Conservation (phyloP, 257 asterid species). For the Jasminum sambac region DNA sequence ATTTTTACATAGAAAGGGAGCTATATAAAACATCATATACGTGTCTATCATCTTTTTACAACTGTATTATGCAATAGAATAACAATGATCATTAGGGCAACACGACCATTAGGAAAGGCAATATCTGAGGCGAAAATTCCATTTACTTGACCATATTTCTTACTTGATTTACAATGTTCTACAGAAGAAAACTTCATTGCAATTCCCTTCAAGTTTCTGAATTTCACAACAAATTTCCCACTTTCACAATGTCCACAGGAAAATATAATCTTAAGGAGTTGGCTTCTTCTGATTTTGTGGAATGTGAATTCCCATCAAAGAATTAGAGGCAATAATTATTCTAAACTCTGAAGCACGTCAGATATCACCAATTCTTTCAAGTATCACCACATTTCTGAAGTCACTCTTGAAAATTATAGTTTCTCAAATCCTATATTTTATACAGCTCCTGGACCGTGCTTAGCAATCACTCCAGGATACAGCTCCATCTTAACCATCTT, state of each 20-base stretch:
- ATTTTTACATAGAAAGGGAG: conserved; percentile 9
- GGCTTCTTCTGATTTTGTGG: background rate
- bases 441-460: background rate
- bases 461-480: background rate
- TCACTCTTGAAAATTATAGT: background rate
- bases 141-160: background rate
- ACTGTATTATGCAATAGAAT: background rate
- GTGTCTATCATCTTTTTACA: background rate
- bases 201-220: background rate
- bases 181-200: background rate
- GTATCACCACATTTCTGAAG: conserved; percentile 1
- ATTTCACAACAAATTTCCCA: background rate
- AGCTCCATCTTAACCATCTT: background rate
- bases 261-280: background rate
- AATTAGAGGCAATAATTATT: background rate
- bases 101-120: background rate
- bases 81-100: background rate
- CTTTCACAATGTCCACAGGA: background rate
- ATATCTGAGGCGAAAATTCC: background rate
- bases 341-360: background rate
- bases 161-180: background rate
- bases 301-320: background rate
- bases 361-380: background rate
- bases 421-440: background rate
- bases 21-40: background rate